Percentiles rank a stretch among this genome's conserved stretches.
phyloP scores from a whole-genome alignment of 257 asterid genomes.

The Penstemon davidsonii region DNA sequence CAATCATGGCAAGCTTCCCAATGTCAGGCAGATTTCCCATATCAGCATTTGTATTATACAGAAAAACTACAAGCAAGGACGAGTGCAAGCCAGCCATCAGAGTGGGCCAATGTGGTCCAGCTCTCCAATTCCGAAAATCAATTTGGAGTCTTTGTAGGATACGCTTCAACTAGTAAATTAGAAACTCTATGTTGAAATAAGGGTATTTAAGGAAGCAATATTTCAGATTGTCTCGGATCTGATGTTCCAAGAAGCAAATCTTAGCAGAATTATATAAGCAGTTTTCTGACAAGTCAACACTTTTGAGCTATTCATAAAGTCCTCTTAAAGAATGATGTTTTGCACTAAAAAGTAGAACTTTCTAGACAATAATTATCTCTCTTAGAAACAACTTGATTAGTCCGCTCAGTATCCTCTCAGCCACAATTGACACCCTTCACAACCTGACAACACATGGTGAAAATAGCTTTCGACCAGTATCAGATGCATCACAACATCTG shows the following conservation, averaged over 20 bases:
- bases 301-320: constrained; percentile 5
- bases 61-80: neutral
- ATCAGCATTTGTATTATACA: neutral
- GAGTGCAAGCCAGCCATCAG: constrained; percentile 11
- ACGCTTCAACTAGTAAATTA: neutral
- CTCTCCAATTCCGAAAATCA: neutral
- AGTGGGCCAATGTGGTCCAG: constrained; percentile 11
- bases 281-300: neutral
- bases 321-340: neutral
- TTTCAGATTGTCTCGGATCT: neutral
- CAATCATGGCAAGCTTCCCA: constrained; percentile 11
- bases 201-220: neutral
- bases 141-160: constrained; percentile 3
- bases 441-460: neutral
- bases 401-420: constrained; percentile 4
- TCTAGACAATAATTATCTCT: constrained; percentile 3
- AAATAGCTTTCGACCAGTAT: constrained; percentile 10
- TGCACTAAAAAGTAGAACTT: constrained; percentile 12
- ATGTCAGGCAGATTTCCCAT: neutral
- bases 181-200: constrained; percentile 6
- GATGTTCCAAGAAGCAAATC: neutral
- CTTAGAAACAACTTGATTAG: constrained; percentile 1
- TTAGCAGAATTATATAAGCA: neutral
- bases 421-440: neutral
- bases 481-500: constrained; percentile 6